Conservation (phyloP, 495 filamentous ascomycete species). For the Aspergillus sclerotiicarbonarius region DNA sequence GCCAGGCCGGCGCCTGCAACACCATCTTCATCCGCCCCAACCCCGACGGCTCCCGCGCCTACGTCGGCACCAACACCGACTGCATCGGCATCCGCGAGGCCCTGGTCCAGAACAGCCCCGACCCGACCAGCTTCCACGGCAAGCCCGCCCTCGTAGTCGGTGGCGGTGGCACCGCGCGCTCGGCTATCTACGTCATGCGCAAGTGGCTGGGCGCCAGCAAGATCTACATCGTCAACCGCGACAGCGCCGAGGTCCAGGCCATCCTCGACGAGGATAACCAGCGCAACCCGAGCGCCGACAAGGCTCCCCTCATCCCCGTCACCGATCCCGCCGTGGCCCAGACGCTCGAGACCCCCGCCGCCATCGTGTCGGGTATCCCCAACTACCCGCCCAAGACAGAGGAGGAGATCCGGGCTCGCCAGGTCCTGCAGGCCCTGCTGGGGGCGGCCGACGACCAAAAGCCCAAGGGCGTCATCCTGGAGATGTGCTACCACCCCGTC, state of each 20-base stretch:
- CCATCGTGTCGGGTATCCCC: conserved; percentile 65
- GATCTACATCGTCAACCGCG: conserved; percentile 71
- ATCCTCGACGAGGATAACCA: conserved; percentile 53
- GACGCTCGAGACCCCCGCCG: conserved; percentile 53
- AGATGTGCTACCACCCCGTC: conserved; percentile 77
- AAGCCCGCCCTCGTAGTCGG: conserved; percentile 62
- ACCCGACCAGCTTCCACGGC: conserved; percentile 43
- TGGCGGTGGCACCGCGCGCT: conserved; percentile 68
- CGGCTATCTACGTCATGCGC: conserved; percentile 65
- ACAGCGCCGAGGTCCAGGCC: conserved; percentile 58
- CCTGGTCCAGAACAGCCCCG: conserved; percentile 57
- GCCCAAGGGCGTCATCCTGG: conserved; percentile 65
- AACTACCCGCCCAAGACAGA: conserved; percentile 63
- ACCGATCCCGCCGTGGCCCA: conserved; percentile 54
- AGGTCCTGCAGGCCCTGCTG: conserved; percentile 56
- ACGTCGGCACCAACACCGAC: conserved; percentile 74
- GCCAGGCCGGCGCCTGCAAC: conserved; percentile 69
- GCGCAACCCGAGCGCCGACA: conserved; percentile 34
- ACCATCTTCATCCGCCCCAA: conserved; percentile 63
- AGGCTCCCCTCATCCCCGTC: conserved; percentile 55
- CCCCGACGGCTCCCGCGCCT: conserved; percentile 31
- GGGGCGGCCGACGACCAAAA: conserved; percentile 19
- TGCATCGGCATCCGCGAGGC: conserved; percentile 70
- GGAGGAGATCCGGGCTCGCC: conserved; percentile 55
- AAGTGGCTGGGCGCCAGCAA: conserved; percentile 61